These are phyloP conservation scores for Rhynchosporium graminicola DNA, from an alignment of 2,329 filamentous ascomycete species.

Conservation along the genomic window DNA sequence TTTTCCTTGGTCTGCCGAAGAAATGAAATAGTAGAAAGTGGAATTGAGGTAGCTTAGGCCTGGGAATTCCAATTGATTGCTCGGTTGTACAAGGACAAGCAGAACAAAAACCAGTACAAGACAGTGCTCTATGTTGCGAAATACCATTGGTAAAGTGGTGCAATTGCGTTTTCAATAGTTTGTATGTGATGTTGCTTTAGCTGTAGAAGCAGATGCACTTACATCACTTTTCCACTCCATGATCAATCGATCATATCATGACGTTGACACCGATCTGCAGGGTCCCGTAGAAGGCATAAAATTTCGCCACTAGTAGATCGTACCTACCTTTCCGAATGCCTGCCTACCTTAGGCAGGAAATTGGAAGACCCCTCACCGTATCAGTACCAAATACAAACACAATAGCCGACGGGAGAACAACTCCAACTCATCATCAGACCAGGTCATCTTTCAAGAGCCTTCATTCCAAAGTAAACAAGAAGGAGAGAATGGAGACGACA, in stretches of 20 bases:
- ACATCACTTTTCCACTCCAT: background rate
- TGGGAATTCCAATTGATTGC: no score
- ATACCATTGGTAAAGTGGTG: background rate
- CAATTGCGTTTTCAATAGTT: background rate
- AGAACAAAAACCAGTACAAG: no score
- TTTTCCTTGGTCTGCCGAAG: background rate
- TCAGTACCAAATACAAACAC: no score
- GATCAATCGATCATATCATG: constrained; percentile 2
- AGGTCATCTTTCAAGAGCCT: no score
- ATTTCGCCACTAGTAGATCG: background rate
- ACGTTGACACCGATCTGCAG: constrained; percentile 14
- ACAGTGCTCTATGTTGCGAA: no score
- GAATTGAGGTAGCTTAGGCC: background rate
- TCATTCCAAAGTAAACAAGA: no score
- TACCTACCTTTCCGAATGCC: background rate
- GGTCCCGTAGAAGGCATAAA: constrained; percentile 1
- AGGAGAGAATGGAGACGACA: background rate
- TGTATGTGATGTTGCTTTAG: background rate
- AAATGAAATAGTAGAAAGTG: background rate
- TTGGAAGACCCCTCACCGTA: background rate
- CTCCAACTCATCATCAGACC: no score
- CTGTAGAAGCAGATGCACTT: constrained; percentile 17
- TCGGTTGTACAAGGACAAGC: no score
- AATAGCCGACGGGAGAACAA: no score
- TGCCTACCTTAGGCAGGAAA: background rate